phyloP scores from a whole-genome alignment of 2,329 filamentous ascomycete genomes.

The Trichophyton benhamiae region DNA sequence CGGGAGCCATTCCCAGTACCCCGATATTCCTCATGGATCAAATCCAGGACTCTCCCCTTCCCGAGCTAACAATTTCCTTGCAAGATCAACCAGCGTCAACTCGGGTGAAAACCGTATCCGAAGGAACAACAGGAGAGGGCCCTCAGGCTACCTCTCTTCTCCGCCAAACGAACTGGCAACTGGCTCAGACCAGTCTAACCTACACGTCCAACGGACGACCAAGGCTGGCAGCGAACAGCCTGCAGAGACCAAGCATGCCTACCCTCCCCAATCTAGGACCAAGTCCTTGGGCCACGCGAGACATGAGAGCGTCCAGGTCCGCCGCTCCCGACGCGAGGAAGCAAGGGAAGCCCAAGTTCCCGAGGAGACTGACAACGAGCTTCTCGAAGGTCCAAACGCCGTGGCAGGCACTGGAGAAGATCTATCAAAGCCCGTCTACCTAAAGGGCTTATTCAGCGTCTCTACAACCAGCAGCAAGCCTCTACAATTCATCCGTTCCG shows the following conservation, averaged over 20 bases:
- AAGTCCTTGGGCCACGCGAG: slow-evolving; percentile 83
- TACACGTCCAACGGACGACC: slow-evolving; percentile 32
- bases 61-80: slow-evolving; percentile 56
- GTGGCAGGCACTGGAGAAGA: slow-evolving; percentile 53
- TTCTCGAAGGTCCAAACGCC: slow-evolving; percentile 31
- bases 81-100: slow-evolving; percentile 82
- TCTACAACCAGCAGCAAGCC: slow-evolving; percentile 92
- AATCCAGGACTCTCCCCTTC: slow-evolving; percentile 47
- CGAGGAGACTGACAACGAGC: slow-evolving; percentile 79
- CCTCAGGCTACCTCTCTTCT: slow-evolving; percentile 41
- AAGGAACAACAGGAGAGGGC: slow-evolving; percentile 45
- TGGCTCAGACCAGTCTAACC: slow-evolving; percentile 62
- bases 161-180: slow-evolving; percentile 57
- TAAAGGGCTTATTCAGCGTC: slow-evolving; percentile 95
- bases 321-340: slow-evolving; percentile 62
- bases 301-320: slow-evolving; percentile 81
- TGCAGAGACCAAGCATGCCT: slow-evolving; percentile 42
- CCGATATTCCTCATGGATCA: slow-evolving; percentile 66
- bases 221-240: slow-evolving; percentile 40
- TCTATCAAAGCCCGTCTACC: slow-evolving; percentile 74
- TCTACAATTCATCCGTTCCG: slow-evolving; percentile 68
- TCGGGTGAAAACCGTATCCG: slow-evolving; percentile 64
- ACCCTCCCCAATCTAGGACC: slow-evolving; percentile 56
- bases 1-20: slow-evolving; percentile 56
- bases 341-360: slow-evolving; percentile 63